These are phyloP conservation scores for Sporothrix pseudoabietina DNA, from an alignment of 2,329 filamentous ascomycete species.

Conservation along the genomic window DNA sequence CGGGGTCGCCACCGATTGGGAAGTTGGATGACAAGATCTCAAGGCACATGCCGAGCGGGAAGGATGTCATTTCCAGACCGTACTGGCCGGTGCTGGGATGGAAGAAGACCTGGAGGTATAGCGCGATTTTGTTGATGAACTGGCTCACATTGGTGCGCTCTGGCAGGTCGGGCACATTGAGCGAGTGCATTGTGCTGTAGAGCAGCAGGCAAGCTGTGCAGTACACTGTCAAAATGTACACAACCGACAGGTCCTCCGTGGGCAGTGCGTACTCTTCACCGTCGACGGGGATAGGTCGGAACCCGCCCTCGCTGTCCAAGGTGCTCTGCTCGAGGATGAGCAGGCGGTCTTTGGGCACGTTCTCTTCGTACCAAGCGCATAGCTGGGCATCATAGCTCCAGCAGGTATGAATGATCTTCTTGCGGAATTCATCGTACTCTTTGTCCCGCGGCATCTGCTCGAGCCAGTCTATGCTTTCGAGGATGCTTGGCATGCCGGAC, in stretches of 20 bases:
- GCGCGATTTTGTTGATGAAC: conserved; percentile 32
- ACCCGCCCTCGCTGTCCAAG: background rate
- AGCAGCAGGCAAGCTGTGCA: conserved; percentile 34
- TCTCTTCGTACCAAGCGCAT: conserved; percentile 31
- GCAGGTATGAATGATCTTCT: conserved; percentile 20
- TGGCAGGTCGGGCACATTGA: conserved; percentile 30
- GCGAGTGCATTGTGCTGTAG: conserved; percentile 32
- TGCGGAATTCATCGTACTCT: background rate
- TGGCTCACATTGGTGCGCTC: conserved; percentile 20
- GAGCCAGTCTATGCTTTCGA: conserved; percentile 34
- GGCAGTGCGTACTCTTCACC: conserved; percentile 17
- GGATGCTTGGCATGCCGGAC: conserved; percentile 32
- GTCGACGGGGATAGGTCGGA: conserved; percentile 11
- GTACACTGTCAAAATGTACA: conserved; percentile 34
- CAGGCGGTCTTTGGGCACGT: conserved; percentile 30
- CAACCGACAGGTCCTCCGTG: conserved; percentile 34
- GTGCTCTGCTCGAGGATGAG: conserved; percentile 3
- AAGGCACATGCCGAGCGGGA: conserved; percentile 34
- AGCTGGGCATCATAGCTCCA: conserved; percentile 32
- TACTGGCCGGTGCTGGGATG: conserved; percentile 34
- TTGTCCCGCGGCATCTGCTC: conserved; percentile 5
- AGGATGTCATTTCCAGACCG: conserved; percentile 34
- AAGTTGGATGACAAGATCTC: conserved; percentile 27
- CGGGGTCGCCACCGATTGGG: background rate
- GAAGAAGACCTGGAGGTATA: conserved; percentile 34